A percentile compares a stretch with the other conserved stretches of the same genome.
Conservation (phyloP, 257 asterid genomes). For the Fraxinus cuspidata region DNA sequence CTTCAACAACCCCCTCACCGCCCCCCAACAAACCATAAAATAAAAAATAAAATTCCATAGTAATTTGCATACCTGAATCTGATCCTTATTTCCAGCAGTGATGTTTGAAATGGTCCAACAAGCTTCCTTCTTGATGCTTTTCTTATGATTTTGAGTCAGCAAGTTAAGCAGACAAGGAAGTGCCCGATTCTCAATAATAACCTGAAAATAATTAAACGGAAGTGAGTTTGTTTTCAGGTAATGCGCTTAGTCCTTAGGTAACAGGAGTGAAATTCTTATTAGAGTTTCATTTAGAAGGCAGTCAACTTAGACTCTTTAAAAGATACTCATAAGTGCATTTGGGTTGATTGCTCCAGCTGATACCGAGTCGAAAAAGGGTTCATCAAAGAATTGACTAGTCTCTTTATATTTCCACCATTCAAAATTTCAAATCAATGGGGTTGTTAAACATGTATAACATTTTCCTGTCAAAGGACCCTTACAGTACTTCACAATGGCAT, state of each 20-base stretch:
- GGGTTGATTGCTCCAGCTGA: background rate
- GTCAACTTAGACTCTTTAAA: background rate
- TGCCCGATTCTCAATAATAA: conserved; percentile 60
- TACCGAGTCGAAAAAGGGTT: background rate
- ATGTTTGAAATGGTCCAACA: conserved; percentile 92
- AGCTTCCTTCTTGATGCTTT: conserved; percentile 84
- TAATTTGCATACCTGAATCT: conserved; percentile 57
- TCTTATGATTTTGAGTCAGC: conserved; percentile 56
- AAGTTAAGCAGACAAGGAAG: conserved; percentile 67
- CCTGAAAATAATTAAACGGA: conserved; percentile 39
- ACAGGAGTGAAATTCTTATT: background rate
- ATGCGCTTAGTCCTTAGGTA: background rate
- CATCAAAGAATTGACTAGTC: background rate
- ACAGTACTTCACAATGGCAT: background rate
- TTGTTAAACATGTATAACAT: background rate
- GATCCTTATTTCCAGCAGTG: conserved; percentile 76
- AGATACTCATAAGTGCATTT: background rate
- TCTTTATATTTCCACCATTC: background rate
- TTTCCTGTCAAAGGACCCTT: background rate
- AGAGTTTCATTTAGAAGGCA: background rate
- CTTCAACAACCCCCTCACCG: background rate
- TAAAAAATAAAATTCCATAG: background rate
- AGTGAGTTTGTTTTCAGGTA: background rate
- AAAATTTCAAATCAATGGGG: background rate
- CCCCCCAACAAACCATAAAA: background rate